Conservation (phyloP, 75 land plant species). For the Chamaecyparis obtusa region DNA sequence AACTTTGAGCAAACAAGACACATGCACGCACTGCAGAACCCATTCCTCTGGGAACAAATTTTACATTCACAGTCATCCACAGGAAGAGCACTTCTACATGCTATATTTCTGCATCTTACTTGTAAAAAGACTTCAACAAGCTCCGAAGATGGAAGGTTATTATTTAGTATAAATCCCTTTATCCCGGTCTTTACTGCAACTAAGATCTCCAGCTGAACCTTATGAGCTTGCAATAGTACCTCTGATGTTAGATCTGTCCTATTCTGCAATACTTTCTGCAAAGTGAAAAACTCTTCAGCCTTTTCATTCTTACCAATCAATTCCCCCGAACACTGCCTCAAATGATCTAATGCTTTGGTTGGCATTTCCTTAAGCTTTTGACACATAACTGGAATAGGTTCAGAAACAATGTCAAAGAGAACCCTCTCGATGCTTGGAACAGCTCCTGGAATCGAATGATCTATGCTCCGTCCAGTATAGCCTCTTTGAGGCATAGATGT, state of each 20-base stretch:
- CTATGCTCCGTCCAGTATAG: conserved; percentile 19
- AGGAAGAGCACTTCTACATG: conserved; percentile 52
- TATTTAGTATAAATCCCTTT: conserved; percentile 46
- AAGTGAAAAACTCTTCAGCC: conserved; percentile 31
- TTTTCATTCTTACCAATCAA: conserved; percentile 51
- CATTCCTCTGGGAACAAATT: conserved; percentile 72
- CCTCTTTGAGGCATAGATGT: conserved; percentile 20
- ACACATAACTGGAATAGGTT: conserved; percentile 48
- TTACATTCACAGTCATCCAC: conserved; percentile 95
- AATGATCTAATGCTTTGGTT: conserved; percentile 45
- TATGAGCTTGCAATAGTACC: conserved; percentile 41
- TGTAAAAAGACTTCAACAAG: conserved; percentile 69
- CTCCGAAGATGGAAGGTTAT: conserved; percentile 27
- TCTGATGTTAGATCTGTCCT: conserved; percentile 66
- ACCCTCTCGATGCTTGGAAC: conserved; percentile 31
- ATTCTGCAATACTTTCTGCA: conserved; percentile 54
- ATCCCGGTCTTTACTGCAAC: conserved; percentile 90
- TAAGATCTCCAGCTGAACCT: conserved; percentile 72
- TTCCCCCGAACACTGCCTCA: conserved; percentile 53
- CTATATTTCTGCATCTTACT: conserved; percentile 57
- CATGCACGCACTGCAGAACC: conserved; percentile 95
- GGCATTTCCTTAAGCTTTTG: conserved; percentile 66
- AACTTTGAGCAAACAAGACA: conserved; percentile 87
- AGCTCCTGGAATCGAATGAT: conserved; percentile 20
- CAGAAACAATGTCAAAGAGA: conserved; percentile 53